Evolutionary conservation across 1,139 yeast species (phyloP).

Genomic region (Hyphopichia buzzinii): DNA sequence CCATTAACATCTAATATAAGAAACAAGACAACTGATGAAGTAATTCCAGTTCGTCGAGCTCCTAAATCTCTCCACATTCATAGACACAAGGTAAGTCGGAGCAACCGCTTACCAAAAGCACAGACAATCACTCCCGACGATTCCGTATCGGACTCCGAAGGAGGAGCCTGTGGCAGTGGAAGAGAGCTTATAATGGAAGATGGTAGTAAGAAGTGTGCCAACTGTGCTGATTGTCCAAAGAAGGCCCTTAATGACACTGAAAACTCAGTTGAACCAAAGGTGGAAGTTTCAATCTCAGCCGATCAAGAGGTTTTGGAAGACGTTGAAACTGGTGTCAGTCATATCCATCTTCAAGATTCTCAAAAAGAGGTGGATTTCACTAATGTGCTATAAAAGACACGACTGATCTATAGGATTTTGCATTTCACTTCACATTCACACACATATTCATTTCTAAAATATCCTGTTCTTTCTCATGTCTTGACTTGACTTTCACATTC

Average conservation of each 20-base stretch:
- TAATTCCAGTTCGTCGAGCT: constrained; percentile 6
- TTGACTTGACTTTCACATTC: too few species aligned
- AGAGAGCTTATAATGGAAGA: constrained; percentile 15
- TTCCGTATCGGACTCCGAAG: neutral
- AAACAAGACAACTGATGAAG: constrained; percentile 13
- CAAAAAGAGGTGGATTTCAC: constrained; percentile 19
- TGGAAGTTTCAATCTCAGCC: neutral
- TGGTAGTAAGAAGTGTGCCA: constrained; percentile 21
- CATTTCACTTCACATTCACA: neutral
- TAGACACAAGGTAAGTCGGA: neutral
- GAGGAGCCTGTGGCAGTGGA: constrained; percentile 15
- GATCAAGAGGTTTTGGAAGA: constrained; percentile 5
- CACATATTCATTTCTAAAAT: neutral
- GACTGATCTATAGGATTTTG: neutral
- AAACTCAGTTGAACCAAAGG: constrained; percentile 11
- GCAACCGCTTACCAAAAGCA: constrained; percentile 6
- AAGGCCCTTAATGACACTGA: constrained; percentile 10
- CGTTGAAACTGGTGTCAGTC: constrained; percentile 8
- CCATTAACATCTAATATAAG: constrained; percentile 18
- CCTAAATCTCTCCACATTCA: neutral
- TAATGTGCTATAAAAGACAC: constrained; percentile 5
- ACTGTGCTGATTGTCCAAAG: constrained; percentile 29
- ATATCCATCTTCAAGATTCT: constrained; percentile 3
- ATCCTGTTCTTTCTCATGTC: neutral
- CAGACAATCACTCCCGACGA: neutral